Base-by-base conservation (phyloP, 441 rosid species). In the Metrosideros polymorpha region DNA sequence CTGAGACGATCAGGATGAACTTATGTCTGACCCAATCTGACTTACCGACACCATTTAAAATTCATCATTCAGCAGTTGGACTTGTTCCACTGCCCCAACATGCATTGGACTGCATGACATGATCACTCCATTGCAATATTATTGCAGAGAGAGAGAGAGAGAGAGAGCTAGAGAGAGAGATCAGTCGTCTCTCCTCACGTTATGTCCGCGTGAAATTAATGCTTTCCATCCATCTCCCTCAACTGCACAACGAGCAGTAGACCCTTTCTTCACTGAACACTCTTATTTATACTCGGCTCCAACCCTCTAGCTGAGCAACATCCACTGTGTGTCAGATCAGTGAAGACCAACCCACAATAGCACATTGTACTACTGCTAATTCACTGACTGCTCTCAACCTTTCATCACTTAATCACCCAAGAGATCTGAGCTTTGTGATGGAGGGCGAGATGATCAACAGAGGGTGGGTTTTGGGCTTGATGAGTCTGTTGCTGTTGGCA, bases 401-500 rank as follows among this genome's bases (percentile, higher is more conserved):
- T 66, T 39, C 47, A 10, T 71, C 79, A 39, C n/a, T 39, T 22
- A 6, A 6, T 22, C 7, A 12, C n/a, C 79, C 1, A n/a, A 39
- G 47, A 39, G 17, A 71, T 39, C n/a, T 22, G 43, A 22, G 47
- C 79, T 71, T 6, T 22, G n/a, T 39, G n/a, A 71, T 71, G 79
- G 79, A 3, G n/a, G 47, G 47, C 1, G 79, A 71, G n/a, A 39
- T 39, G 79, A 71, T 15, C n/a, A 22, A 43, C 47, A 71, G 79
- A 71, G 79, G n/a, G 47, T 71, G 79, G 79, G 17, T 22, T 19
- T 3, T 39, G 47, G 17, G 79, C 1, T 71, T 71, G 47, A 1
- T 39, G 47, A 12, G 79, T 39, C 83, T 88, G 85, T 82, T 89
- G 83, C 12, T 87, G 85, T 82, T 86, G 82, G 77, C 88, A 86